phyloP scores from a whole-genome alignment of 2,329 filamentous ascomycete species.

The Alternaria viburni region DNA sequence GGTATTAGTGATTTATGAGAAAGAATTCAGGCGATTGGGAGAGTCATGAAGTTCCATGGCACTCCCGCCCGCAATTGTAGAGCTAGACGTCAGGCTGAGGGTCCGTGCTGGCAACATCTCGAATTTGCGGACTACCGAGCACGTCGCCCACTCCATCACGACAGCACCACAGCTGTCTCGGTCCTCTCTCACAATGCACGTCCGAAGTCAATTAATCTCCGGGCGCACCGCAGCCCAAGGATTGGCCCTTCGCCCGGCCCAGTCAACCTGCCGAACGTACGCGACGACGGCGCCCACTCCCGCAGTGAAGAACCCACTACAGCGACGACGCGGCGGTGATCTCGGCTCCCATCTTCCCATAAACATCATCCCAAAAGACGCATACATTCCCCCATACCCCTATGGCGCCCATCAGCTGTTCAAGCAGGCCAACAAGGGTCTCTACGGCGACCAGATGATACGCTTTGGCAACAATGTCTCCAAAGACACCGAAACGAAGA shows the following conservation, averaged over 20 bases:
- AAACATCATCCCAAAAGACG: slow-evolving; percentile 38
- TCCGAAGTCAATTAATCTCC: slow-evolving; percentile 39
- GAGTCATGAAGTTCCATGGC: neutral
- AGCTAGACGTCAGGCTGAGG: slow-evolving; percentile 1
- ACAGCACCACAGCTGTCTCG: slow-evolving; percentile 18
- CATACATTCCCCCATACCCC: slow-evolving; percentile 64
- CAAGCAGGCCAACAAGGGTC: slow-evolving; percentile 79
- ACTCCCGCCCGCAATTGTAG: slow-evolving; percentile 2
- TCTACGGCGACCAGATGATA: slow-evolving; percentile 74
- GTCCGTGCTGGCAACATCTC: slow-evolving; percentile 5
- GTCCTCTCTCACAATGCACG: slow-evolving; percentile 30
- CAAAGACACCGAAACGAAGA: slow-evolving; percentile 71
- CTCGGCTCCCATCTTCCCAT: slow-evolving; percentile 46
- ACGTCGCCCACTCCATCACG: slow-evolving; percentile 17
- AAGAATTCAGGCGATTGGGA: neutral
- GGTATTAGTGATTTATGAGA: neutral
- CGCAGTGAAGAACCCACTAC: slow-evolving; percentile 33
- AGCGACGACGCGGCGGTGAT: slow-evolving; percentile 40
- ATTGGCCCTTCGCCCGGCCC: slow-evolving; percentile 15
- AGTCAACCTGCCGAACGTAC: slow-evolving; percentile 34
- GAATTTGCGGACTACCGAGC: slow-evolving; percentile 36
- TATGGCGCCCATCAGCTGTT: slow-evolving; percentile 73
- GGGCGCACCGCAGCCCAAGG: slow-evolving; percentile 21
- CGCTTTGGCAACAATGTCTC: slow-evolving; percentile 81
- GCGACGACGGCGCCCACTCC: slow-evolving; percentile 25